Conservation (phyloP, 179 eudicot genomes). For the Pouteria campechiana region DNA sequence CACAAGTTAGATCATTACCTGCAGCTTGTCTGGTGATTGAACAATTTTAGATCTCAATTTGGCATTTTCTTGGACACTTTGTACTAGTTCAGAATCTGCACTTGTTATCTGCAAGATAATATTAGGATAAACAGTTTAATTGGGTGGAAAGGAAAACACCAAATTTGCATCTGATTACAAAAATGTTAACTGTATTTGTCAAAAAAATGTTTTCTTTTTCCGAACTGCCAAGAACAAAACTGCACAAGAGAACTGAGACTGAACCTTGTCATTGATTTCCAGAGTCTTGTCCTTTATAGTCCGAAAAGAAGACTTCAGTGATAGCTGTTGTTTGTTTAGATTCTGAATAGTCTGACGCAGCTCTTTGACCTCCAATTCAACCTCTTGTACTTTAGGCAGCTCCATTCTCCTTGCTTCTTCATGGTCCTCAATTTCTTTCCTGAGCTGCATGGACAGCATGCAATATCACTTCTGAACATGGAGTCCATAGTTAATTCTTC, state of each 20-base stretch:
- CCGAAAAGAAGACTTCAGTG: constrained; percentile 39
- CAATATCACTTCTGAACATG: neutral
- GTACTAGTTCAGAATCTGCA: constrained; percentile 76
- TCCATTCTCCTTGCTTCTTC: constrained; percentile 54
- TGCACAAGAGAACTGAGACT: neutral
- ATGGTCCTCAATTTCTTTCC: constrained; percentile 42
- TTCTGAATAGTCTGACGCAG: constrained; percentile 41
- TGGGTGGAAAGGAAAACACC: neutral
- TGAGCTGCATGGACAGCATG: constrained; percentile 30
- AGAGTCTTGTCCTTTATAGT: constrained; percentile 60
- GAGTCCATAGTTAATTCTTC: neutral
- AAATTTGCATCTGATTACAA: no score
- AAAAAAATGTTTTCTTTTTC: neutral
- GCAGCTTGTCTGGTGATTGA: constrained; percentile 89
- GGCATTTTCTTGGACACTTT: constrained; percentile 78
- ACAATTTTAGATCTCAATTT: constrained; percentile 70
- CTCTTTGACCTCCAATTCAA: constrained; percentile 59
- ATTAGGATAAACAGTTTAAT: neutral
- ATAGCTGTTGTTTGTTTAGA: constrained; percentile 60
- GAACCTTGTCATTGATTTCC: constrained; percentile 71
- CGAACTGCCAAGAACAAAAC: neutral
- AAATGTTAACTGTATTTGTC: neutral
- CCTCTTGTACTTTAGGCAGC: constrained; percentile 57
- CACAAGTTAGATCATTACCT: no score
- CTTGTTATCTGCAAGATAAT: constrained; percentile 34